Evolutionary conservation across 1,284 basidiomycete genomes (phyloP), one percentile per base, ranked within the genome.

Genomic region (Cryptococcus depauperatus): DNA sequence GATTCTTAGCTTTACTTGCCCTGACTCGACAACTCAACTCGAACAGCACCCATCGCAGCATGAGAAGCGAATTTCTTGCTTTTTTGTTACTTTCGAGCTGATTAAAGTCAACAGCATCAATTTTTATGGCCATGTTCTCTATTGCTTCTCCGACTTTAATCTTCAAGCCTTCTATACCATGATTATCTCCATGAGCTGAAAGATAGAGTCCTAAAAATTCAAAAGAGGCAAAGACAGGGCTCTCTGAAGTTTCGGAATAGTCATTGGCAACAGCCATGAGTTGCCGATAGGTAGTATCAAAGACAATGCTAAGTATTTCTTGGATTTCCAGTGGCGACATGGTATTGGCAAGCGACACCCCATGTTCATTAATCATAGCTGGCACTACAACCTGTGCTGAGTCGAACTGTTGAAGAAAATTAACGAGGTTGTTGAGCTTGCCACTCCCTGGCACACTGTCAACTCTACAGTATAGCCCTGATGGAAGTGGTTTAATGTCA

Each of bases 31-130:
- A 41, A 19, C 9, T 19, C 4, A 82, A 52, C 55, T 85, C 84
- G 19, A 85, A 69, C 1, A 75, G 58, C 48, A 80, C 79, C 81
- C 83, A 85, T 29, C 76, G 74, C 27, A 8, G 79, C 75, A 29
- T 70, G 70, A 2, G 76, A 5, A 51, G 25, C 4, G 55, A 35
- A 5, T 34, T 10, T 5, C 48, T 44, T 18, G 50, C 55, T 3
- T 38, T 28, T 33, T 47, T 44, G 8, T 46, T 39, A 4, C 33
- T 35, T 0, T 23, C 18, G 4, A 23, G 18, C 7, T 35, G 45
- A 16, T 41, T 38, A 8, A 59, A 28, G 10, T 46, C 33, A 4
- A 62, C 43, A n/a, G 42, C 44, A 22, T 57, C 51, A 1, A 62
- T 45, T 14, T 48, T 52, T 6, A 11, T 4, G 4, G 38, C 35